Base-by-base conservation (phyloP, 2,329 filamentous ascomycete genomes). In the Cytospora piceae region DNA sequence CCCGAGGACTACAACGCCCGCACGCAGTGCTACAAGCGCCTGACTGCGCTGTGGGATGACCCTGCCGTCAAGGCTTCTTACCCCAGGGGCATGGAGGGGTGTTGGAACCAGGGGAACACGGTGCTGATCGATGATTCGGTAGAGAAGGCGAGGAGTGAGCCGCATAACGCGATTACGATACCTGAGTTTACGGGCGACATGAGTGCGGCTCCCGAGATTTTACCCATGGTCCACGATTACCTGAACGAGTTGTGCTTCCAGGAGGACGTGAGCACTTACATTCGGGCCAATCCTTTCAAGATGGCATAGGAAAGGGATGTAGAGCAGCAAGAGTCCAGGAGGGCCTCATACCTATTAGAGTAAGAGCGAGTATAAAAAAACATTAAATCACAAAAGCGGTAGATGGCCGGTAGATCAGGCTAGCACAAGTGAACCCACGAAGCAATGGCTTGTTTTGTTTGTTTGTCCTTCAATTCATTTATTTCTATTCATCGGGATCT, bases 1-100 rank as follows among this genome's bases (percentile, higher is more conserved):
- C 51, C 70, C 0, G 68, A 75, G 3, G 89, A 96, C 74, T 97
- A 91, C 79, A 79, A 83, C 65, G 71, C 77, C 58, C 90, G 91
- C 65, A 88, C 94, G 0, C 92, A 96, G 75, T 93, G 94, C 65
- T 98, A 97, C 83, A 99, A 99, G 80, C 86, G 91, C 46, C 83
- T 99, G 3, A 82, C 86, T 0, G 81, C 78, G 58, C 78, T 97
- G 0, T 99, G 95, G 95, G 72, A 72, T 15, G 78, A 87, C 69
- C 74, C 76, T 0, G 57, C 63, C 4, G 75, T 88, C 27, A 75
- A 74, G 65, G 73, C 68, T 9, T 78, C 79, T 39, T 82, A 84
- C 75, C 85, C 80, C n/a, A 74, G 73, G 39, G 74, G 72, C 17
- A 75, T 71, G 0, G 62, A 68, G 24, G 63, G 66, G 17, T 71